Evolutionary conservation across 306 rosid genomes (phyloP), one percentile per base, ranked within the genome.

Genomic region (Cicer pinnatifidum): DNA sequence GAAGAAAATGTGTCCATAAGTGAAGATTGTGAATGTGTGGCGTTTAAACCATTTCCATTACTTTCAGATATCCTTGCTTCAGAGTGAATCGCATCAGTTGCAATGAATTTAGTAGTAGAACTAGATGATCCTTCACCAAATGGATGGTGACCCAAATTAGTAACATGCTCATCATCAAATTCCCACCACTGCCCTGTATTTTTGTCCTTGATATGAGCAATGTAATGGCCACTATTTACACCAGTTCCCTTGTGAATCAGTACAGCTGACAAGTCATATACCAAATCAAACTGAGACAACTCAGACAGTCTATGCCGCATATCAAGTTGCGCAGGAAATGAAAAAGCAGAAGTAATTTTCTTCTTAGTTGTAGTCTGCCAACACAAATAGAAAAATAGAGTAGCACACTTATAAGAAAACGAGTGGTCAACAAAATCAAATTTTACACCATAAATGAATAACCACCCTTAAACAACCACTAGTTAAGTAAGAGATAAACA

Each of bases 101-200:
- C 82, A 45, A 53, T 80, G 61, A 90, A 81, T 81, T 87, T 89
- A 40, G 83, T 19, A 72, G 78, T 78, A 67, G 96, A 79, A 84
- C 53, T 78, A 78, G 97, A 89, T 75, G 94, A 63, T 68, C 81
- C 88, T 69, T 86, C 97, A 16, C 91, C 98, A 83, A 93, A 93
- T 57, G 98, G 98, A 73, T 88, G 97, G 66, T 13, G 17, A 60
- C 98, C 98, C 82, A 93, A 86, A 64, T 89, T 79, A 65, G 89
- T 86, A 65, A 93, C 97, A 47, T 77, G 81, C 78, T 93, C 98
- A 75, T 93, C 98, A 35, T 93, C 98, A 71, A 93, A 91, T 75
- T 93, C 97, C 98, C 98, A 93, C 98, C 98, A 93, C 52, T 88
- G 93, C 75, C 94, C 96, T 9, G 96, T 88, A 78, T 88, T 88